A percentile compares a stretch with the other conserved stretches of the same genome.
Conservation (phyloP, 345 rosid genomes). For the Aegle marmelos region DNA sequence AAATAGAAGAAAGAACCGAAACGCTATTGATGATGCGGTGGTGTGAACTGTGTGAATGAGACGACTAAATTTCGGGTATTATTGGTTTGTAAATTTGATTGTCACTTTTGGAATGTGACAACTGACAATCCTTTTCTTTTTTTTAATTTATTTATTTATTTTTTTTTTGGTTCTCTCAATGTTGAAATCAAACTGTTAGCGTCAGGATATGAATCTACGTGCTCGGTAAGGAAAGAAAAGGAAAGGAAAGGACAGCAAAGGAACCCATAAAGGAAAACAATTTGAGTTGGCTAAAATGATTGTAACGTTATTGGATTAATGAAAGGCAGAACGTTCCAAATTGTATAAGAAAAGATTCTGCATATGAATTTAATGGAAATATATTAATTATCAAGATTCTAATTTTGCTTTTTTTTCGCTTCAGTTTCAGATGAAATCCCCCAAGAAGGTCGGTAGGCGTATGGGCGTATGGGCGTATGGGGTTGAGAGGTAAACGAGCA, state of each 20-base stretch:
- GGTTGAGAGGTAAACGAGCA: not conserved
- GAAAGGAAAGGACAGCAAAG: not conserved
- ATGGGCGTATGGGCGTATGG: no score
- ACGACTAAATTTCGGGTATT: no score
- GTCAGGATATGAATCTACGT: not conserved
- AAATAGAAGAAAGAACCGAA: not conserved
- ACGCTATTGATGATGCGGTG: not conserved
- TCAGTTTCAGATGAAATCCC: not conserved
- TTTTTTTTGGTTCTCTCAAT: not conserved
- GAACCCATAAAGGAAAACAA: not conserved
- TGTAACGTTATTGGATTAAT: not conserved
- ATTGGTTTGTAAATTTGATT: not conserved
- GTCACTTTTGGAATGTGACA: not conserved
- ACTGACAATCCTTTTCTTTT: not conserved
- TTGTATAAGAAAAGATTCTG: not conserved
- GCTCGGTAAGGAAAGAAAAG: constrained; percentile 2
- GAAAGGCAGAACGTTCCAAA: not conserved
- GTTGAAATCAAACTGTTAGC: not conserved
- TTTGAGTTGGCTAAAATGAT: constrained; percentile 2
- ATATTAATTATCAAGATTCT: not conserved
- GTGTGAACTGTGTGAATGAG: not conserved
- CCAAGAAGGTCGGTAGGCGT: not conserved
- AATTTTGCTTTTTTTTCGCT: not conserved
- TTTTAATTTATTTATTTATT: fast-evolving
- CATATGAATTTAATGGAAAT: not conserved